phyloP scores from a whole-genome alignment of 148 eudicot genomes.

The Silene conica region DNA sequence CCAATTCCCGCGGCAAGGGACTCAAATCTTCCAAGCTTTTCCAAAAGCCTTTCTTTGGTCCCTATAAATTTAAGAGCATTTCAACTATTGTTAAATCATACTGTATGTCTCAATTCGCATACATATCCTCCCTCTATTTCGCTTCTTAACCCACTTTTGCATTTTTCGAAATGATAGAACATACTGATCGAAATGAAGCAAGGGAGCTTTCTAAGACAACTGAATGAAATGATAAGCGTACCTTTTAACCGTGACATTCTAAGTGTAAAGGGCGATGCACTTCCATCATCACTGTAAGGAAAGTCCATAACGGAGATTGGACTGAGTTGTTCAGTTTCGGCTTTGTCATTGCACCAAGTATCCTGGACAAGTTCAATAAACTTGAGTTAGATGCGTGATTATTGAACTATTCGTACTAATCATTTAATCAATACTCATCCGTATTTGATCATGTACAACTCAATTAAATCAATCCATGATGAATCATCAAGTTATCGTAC shows the following conservation, averaged over 20 bases:
- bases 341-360: conserved; percentile 28
- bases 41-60: conserved; percentile 44
- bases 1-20: conserved; percentile 31
- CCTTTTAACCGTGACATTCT: conserved; percentile 47
- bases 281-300: conserved; percentile 47
- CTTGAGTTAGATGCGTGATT: too few relatives aligned
- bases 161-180: background rate
- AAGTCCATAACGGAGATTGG: conserved; percentile 69
- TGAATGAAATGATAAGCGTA: background rate
- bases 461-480: too few relatives aligned
- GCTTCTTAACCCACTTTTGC: background rate
- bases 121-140: too few relatives aligned
- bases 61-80: conserved; percentile 28
- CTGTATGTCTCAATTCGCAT: too few relatives aligned
- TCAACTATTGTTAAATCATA: too few relatives aligned
- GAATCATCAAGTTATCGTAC: too few relatives aligned
- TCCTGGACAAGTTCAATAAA: conserved; percentile 11
- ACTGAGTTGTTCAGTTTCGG: conserved; percentile 52
- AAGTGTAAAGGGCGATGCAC: conserved; percentile 46
- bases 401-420: too few relatives aligned
- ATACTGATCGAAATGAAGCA: background rate
- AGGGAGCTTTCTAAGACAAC: background rate
- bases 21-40: conserved; percentile 49
- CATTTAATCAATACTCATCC: too few relatives aligned
- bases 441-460: too few relatives aligned